phyloP scores from a whole-genome alignment of 352 stramenopile species.

The Globisporangium acanthophoron region DNA sequence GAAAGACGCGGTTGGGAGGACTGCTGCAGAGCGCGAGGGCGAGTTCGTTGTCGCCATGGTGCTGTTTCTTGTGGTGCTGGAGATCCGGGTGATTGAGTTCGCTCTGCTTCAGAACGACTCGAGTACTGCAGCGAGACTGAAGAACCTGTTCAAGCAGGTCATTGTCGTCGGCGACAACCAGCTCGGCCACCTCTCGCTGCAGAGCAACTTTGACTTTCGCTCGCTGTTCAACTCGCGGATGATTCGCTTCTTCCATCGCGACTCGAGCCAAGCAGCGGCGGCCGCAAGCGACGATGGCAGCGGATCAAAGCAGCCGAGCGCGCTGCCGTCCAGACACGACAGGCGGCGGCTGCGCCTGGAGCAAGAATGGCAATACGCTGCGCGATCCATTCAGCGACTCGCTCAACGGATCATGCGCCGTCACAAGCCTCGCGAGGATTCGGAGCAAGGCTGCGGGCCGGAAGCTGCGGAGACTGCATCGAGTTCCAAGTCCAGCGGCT shows the following conservation, averaged over 20 bases:
- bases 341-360: conserved; percentile 5
- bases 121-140: conserved; percentile 17
- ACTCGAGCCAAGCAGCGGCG: neutral
- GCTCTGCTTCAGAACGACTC: conserved; percentile 25
- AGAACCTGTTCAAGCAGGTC: conserved; percentile 50
- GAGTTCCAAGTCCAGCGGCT: neutral
- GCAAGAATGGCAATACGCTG: conserved; percentile 1
- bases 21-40: conserved; percentile 1
- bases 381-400: conserved; percentile 15
- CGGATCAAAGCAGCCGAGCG: conserved; percentile 2
- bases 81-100: conserved; percentile 48
- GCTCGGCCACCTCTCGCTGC: conserved; percentile 31
- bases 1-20: neutral
- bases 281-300: neutral
- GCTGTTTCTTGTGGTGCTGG: conserved; percentile 50
- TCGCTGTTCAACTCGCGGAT: conserved; percentile 31
- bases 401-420: conserved; percentile 5
- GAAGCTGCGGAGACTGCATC: neutral
- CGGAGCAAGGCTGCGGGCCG: neutral
- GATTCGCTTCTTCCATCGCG: conserved; percentile 22
- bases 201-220: conserved; percentile 57
- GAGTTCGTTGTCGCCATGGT: conserved; percentile 5
- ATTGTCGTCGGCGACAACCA: conserved; percentile 60
- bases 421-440: neutral
- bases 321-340: neutral